Evolutionary conservation across 352 stramenopile genomes (phyloP), one percentile per base, ranked within the genome.

Genomic region (Phytopythium kandeliae): DNA sequence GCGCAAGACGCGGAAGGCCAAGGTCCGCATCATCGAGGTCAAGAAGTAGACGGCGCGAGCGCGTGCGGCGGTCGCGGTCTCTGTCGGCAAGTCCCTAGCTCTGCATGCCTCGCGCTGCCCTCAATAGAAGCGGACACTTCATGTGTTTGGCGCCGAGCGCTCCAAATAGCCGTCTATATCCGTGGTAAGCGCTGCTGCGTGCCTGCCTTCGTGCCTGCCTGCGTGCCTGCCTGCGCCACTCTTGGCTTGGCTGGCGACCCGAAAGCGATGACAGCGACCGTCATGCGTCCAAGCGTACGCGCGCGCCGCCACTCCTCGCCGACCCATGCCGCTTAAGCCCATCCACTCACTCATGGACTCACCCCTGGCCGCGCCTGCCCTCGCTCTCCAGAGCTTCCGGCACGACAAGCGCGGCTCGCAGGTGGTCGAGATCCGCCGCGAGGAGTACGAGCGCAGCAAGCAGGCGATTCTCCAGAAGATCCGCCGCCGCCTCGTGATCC

Each of bases 371-470:
- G n/a, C n/a, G n/a, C n/a, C n/a, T 22, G 33, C 19, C 28, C 3
- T 51, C 15, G 30, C 13, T 17, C 4, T 17, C 17, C 51, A 89
- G 78, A 89, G 75, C 57, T 89, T 92, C 50, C 77, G 74, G 30
- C 74, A 89, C 36, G 69, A 81, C 42, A 72, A 69, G 56, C 71
- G 72, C 21, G 69, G 74, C 9, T 65, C 66, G 10, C 64, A 73
- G n/a, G 71, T 89, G 25, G 81, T 92, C 22, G 76, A 92, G 40
- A 69, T 92, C 42, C 71, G 65, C 36, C 78, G 74, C 52, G 70
- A 83, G 34, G 81, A 92, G 57, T 89, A 89, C 41, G 60, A 85
- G 55, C 67, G 74, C 49, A 86, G 69, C 58, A 92, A 92, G 56
- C 68, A 65, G 13, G 76, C 67, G 10, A 85, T 89, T 21, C 67